Percentiles rank a stretch among this genome's conserved stretches.
These are phyloP conservation scores for Acanthamoeba rhysodes DNA, from an alignment of 208 protist species.

Conservation along the genomic window DNA sequence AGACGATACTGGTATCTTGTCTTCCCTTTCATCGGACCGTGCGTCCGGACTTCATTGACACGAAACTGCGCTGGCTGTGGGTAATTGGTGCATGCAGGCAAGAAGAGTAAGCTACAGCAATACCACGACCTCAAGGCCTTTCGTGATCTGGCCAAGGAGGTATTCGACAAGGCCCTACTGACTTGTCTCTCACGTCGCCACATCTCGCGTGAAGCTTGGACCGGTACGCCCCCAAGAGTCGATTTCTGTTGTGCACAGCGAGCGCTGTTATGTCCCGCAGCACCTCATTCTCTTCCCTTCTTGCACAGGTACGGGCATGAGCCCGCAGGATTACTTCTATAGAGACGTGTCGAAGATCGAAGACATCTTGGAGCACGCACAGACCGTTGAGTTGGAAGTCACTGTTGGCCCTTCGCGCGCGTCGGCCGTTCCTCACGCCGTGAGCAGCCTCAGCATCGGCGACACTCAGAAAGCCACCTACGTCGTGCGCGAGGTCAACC, in stretches of 20 bases:
- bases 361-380: neutral
- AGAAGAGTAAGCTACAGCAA: neutral
- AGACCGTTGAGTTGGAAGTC: neutral
- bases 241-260: neutral
- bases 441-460: neutral
- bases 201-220: constrained; percentile 28
- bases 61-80: neutral
- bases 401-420: neutral
- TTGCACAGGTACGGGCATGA: neutral
- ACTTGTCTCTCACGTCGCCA: neutral
- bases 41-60: neutral
- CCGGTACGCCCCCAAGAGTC: neutral
- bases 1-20: neutral
- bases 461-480: constrained; percentile 1
- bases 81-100: neutral
- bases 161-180: neutral
- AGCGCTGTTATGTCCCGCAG: too few species aligned
- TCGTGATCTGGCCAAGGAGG: constrained; percentile 1
- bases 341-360: constrained; percentile 18
- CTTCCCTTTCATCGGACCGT: neutral
- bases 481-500: constrained; percentile 31
- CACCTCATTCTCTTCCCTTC: neutral
- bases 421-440: neutral
- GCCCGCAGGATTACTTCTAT: constrained; percentile 35
- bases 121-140: constrained; percentile 38